phyloP scores from a whole-genome alignment of 148 eudicot genomes.

The Persicaria maculosa region DNA sequence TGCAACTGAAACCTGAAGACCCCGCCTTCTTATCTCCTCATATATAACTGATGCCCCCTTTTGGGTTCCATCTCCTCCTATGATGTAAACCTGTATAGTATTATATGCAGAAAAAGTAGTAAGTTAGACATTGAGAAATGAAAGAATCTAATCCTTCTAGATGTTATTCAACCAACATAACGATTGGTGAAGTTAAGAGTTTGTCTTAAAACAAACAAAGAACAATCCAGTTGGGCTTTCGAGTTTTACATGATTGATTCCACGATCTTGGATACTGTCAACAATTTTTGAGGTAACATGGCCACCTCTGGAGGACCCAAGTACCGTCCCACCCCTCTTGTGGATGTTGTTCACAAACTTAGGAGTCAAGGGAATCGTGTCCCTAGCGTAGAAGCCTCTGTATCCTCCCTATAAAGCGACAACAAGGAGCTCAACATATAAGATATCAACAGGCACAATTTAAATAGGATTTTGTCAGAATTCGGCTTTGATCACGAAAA shows the following conservation, averaged over 20 bases:
- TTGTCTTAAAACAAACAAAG: background rate
- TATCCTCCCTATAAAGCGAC: constrained; percentile 63
- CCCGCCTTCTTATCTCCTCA: constrained; percentile 9
- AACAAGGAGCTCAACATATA: background rate
- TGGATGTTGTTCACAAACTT: constrained; percentile 72
- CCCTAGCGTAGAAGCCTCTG: constrained; percentile 72
- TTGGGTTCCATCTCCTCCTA: constrained; percentile 13
- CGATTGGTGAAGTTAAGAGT: too few relatives aligned
- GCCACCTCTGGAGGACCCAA: constrained; percentile 87
- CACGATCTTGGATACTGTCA: constrained; percentile 85
- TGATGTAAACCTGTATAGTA: constrained; percentile 6
- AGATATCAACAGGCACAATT: background rate
- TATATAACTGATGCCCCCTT: constrained; percentile 10
- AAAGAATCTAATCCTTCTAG: too few relatives aligned
- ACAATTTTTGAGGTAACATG: constrained; percentile 71
- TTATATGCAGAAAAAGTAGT: too few relatives aligned
- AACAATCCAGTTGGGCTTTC: background rate
- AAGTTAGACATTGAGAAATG: too few relatives aligned
- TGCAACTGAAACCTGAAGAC: constrained; percentile 7
- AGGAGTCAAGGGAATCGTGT: constrained; percentile 59
- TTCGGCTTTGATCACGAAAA: background rate
- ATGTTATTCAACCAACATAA: too few relatives aligned
- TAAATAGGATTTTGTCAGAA: background rate
- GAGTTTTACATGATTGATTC: constrained; percentile 66
- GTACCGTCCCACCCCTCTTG: constrained; percentile 79